phyloP scores from a whole-genome alignment of 192 early-diverging fungal species.

The Kappamyces sp. region DNA sequence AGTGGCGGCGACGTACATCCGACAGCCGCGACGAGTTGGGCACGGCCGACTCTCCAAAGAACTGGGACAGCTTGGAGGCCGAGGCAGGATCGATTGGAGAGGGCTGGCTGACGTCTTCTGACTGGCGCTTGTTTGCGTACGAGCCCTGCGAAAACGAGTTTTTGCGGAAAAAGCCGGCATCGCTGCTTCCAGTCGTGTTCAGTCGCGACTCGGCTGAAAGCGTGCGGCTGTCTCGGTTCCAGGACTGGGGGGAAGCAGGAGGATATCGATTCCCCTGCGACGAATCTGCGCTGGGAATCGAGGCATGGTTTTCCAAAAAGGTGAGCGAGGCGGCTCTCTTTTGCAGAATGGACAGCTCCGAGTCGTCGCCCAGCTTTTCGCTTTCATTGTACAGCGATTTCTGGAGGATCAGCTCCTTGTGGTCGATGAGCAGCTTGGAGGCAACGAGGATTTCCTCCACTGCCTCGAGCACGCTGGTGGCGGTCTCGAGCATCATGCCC shows the following conservation, averaged over 20 bases:
- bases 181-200: no score
- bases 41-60: conserved; percentile 39
- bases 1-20: conserved; percentile 13
- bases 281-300: no score
- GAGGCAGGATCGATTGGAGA: conserved; percentile 4
- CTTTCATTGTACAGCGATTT: conserved; percentile 24
- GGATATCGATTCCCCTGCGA: no score
- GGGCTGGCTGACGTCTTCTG: conserved; percentile 4
- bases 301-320: conserved; percentile 24
- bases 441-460: conserved; percentile 46
- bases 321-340: conserved; percentile 31
- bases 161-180: neutral
- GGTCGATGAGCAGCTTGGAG: conserved; percentile 48
- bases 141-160: conserved; percentile 3
- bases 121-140: conserved; percentile 13
- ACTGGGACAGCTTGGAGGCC: conserved; percentile 33
- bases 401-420: conserved; percentile 43
- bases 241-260: no score
- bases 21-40: conserved; percentile 2
- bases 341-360: conserved; percentile 32
- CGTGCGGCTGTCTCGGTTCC: conserved; percentile 8
- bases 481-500: conserved; percentile 41
- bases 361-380: conserved; percentile 27
- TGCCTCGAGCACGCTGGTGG: conserved; percentile 46
- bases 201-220: conserved; percentile 10